Evolutionary conservation across 768 basidiomycete genomes (phyloP).

Genomic region (Agaricus subrufescens): DNA sequence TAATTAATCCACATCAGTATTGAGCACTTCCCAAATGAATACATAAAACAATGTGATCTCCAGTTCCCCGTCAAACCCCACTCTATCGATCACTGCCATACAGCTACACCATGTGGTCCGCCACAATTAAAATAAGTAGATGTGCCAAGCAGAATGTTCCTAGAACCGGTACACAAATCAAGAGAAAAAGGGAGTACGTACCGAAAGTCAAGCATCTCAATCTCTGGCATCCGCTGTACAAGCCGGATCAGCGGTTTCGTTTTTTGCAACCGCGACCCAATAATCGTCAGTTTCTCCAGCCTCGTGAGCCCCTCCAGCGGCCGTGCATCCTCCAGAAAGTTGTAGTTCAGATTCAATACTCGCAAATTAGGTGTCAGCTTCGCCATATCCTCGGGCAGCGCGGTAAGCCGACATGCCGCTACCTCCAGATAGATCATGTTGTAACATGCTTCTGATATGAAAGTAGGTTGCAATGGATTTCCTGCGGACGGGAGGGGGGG

Average conservation of each 20-base stretch:
- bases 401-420: slow-evolving; percentile 77
- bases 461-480: slow-evolving; percentile 59
- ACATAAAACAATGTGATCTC: background rate
- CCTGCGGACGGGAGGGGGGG: slow-evolving; percentile 36
- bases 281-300: slow-evolving; percentile 79
- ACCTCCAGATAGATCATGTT: slow-evolving; percentile 90
- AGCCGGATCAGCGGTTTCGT: slow-evolving; percentile 71
- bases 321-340: slow-evolving; percentile 77
- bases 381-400: slow-evolving; percentile 66
- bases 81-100: background rate
- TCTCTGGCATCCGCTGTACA: slow-evolving; percentile 65
- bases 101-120: slow-evolving; percentile 10
- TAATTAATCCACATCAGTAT: slow-evolving; percentile 10
- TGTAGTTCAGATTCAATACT: slow-evolving; percentile 94
- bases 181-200: slow-evolving; percentile 19
- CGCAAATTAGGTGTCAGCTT: slow-evolving; percentile 77
- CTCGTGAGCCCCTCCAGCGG: slow-evolving; percentile 67
- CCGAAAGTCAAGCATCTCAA: slow-evolving; percentile 93
- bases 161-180: slow-evolving; percentile 6
- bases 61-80: slow-evolving; percentile 10
- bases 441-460: slow-evolving; percentile 74
- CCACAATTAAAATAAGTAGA: slow-evolving; percentile 6
- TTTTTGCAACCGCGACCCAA: slow-evolving; percentile 77
- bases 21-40: background rate
- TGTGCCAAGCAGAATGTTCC: background rate